Evolutionary conservation across 306 rosid species (phyloP).

Genomic region (Erythrophleum fordii): DNA sequence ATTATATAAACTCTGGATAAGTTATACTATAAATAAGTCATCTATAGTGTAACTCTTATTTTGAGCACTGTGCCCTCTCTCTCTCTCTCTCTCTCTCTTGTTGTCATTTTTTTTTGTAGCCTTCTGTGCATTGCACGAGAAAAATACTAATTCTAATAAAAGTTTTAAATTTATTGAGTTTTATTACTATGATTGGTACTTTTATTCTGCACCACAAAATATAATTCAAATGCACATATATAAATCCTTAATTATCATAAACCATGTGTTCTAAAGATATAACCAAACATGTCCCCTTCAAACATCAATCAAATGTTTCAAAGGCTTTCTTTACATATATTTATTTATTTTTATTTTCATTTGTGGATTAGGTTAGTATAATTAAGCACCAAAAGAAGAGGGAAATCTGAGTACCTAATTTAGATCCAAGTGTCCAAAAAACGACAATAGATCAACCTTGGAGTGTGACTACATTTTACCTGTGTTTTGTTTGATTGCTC

Average conservation of each 20-base stretch:
- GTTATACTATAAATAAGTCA: too few relatives aligned
- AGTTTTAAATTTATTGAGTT: background rate
- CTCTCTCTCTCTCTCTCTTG: too few relatives aligned
- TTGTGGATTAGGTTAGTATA: background rate
- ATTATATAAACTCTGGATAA: too few relatives aligned
- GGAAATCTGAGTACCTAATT: conserved; percentile 35
- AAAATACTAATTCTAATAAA: background rate
- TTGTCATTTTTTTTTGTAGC: too few relatives aligned
- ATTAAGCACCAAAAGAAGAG: conserved; percentile 23
- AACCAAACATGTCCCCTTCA: conserved; percentile 41
- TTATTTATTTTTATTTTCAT: background rate
- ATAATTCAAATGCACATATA: too few relatives aligned
- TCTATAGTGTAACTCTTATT: too few relatives aligned
- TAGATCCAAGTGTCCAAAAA: conserved; percentile 45
- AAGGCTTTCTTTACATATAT: background rate
- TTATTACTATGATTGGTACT: background rate
- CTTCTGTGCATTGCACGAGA: too few relatives aligned
- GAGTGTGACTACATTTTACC: conserved; percentile 16
- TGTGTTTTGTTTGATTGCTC: conserved; percentile 48
- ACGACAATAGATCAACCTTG: conserved; percentile 60
- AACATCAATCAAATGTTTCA: conserved; percentile 39
- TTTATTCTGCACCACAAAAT: conserved; percentile 38
- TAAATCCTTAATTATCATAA: background rate
- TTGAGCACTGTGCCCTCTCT: too few relatives aligned
- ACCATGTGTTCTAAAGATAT: conserved; percentile 6